Percentiles rank a stretch among this genome's conserved stretches.
Evolutionary conservation across 2,329 filamentous ascomycete species (phyloP).

Genomic region (Hortaea werneckii): DNA sequence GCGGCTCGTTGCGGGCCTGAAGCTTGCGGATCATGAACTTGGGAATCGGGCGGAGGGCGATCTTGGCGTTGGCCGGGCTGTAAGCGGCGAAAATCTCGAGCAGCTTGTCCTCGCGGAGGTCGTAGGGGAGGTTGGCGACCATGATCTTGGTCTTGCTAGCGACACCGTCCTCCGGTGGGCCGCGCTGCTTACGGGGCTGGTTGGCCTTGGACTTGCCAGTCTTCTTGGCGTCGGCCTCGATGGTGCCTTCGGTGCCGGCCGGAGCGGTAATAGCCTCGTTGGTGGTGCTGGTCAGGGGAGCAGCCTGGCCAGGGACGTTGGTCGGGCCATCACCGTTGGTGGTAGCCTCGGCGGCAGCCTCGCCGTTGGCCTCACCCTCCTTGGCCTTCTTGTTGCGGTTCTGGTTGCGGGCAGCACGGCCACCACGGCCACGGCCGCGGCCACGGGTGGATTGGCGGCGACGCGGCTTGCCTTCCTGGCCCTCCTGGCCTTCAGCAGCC

Average conservation of each 20-base stretch:
- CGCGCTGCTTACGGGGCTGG: conserved; percentile 67
- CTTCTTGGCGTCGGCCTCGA: conserved; percentile 29
- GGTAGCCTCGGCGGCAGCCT: conserved; percentile 27
- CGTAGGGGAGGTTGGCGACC: conserved; percentile 98
- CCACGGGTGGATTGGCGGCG: conserved; percentile 47
- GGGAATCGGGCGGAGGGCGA: conserved; percentile 93
- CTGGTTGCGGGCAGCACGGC: conserved; percentile 46
- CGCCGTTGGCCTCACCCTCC: conserved; percentile 34
- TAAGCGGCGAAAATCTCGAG: conserved; percentile 95
- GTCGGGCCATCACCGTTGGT: conserved; percentile 39
- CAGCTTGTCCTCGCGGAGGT: conserved; percentile 96
- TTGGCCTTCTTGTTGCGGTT: conserved; percentile 32
- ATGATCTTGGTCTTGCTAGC: conserved; percentile 99
- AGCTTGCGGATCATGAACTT: conserved; percentile 99
- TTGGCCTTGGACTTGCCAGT: conserved; percentile 37
- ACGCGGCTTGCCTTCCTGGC: conserved; percentile 54
- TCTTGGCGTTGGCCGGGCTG: conserved; percentile 90
- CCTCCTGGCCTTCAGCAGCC: conserved; percentile 67
- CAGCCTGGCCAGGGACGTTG: conserved; percentile 42
- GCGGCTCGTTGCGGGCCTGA: conserved; percentile 90
- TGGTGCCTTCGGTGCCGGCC: conserved; percentile 34
- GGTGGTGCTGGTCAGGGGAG: conserved; percentile 41
- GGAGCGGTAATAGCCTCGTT: conserved; percentile 47
- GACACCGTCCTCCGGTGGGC: conserved; percentile 92
- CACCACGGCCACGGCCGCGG: conserved; percentile 49